These are phyloP conservation scores for Aspergillus panamensis DNA, from an alignment of 495 filamentous ascomycete species.

Conservation along the genomic window DNA sequence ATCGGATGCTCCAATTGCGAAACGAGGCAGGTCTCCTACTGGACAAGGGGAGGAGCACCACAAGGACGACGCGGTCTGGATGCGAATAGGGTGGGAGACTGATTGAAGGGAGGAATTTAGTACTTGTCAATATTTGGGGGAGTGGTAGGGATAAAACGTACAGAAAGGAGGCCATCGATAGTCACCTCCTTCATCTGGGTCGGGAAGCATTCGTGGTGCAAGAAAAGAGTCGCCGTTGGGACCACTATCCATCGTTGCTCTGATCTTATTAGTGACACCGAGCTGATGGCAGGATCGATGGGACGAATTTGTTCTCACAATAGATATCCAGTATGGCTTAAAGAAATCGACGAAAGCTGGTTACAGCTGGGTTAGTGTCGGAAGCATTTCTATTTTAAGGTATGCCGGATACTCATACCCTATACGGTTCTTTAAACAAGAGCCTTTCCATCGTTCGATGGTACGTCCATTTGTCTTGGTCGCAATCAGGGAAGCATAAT, in stretches of 20 bases:
- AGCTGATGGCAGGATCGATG: slow-evolving; percentile 2
- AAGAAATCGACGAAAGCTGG: slow-evolving; percentile 39
- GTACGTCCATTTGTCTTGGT: slow-evolving; percentile 36
- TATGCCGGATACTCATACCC: slow-evolving; percentile 19
- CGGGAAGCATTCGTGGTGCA: slow-evolving; percentile 33
- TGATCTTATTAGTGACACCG: slow-evolving; percentile 24
- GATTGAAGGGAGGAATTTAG: background rate
- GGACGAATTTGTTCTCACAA: slow-evolving; percentile 29
- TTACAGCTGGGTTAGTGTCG: slow-evolving; percentile 8
- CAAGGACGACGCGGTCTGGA: slow-evolving; percentile 28
- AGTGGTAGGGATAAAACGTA: slow-evolving; percentile 15
- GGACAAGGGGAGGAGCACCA: slow-evolving; percentile 41
- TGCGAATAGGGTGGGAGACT: slow-evolving; percentile 35
- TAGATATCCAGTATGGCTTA: slow-evolving; percentile 39
- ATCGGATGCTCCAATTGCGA: slow-evolving; percentile 43
- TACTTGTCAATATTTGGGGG: background rate
- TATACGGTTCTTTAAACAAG: slow-evolving; percentile 35
- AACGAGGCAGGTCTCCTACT: slow-evolving; percentile 26
- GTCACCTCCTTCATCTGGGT: slow-evolving; percentile 34
- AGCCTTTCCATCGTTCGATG: slow-evolving; percentile 38
- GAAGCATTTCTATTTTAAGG: background rate
- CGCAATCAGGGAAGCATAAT: slow-evolving; percentile 38
- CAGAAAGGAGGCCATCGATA: slow-evolving; percentile 32
- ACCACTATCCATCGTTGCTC: slow-evolving; percentile 41
- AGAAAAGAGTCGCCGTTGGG: slow-evolving; percentile 37